Evolutionary conservation across 208 protist genomes (phyloP), one percentile per base, ranked within the genome.

Genomic region (Trypanosoma avium): DNA sequence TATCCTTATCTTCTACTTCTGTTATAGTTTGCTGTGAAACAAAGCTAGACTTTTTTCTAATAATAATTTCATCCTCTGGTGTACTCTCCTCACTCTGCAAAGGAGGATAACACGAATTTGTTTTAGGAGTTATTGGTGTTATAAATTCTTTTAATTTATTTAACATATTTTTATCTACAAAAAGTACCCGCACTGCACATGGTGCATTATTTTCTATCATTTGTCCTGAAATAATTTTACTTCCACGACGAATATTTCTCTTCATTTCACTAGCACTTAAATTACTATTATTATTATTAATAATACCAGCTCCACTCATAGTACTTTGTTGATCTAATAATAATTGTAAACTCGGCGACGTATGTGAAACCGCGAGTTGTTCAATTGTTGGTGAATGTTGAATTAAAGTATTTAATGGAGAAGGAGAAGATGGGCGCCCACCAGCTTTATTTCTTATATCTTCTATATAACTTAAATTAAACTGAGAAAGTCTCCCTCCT

Each of bases 121-220:
- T 36, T 15, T 5, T 17, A 27, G 24, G 26, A 6, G 19, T 21
- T 26, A 0, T n/a, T n/a, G 9, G 19, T 10, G 8, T 26, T 43
- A n/a, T 45, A 40, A 65, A 24, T 29, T 26, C 33, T 7, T 21
- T 24, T 19, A 71, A 8, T 49, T 59, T 49, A 13, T 61, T 17
- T 15, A 71, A 27, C 66, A 71, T 49, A 0, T 12, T 38, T n/a
- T 32, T 17, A 35, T 71, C 57, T 5, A 71, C 40, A 8, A 71
- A 30, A 59, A 71, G 24, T 12, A 65, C 66, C 9, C 66, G 66
- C 24, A 71, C 66, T 4, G 57, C 66, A 35, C 56, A 71, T 5
- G 29, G 26, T 7, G 47, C 21, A 3, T 49, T 59, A 22, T 13
- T 35, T 17, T 57, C 29, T 2, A 17, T 33, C 10, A 36, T 42